phyloP scores from a whole-genome alignment of 345 rosid species.

The Lepidium sativum region DNA sequence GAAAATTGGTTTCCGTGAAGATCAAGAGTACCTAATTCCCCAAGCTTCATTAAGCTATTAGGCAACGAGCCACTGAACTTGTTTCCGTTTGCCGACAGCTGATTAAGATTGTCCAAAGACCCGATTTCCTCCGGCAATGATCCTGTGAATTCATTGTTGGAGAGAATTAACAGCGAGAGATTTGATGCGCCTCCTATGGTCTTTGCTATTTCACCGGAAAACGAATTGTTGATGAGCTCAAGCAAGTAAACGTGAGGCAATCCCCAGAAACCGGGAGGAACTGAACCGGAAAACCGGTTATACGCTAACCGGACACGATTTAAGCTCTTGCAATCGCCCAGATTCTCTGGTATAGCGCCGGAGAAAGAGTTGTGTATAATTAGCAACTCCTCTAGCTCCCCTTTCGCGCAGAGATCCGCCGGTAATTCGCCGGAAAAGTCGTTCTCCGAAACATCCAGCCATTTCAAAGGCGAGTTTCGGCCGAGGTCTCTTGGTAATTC shows the following conservation, averaged over 20 bases:
- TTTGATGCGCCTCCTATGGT: slow-evolving; percentile 54
- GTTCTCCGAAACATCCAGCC: slow-evolving; percentile 74
- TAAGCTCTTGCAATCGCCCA: slow-evolving; percentile 54
- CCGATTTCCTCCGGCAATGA: slow-evolving; percentile 73
- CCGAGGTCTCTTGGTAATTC: slow-evolving; percentile 67
- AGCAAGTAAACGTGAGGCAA: slow-evolving; percentile 70
- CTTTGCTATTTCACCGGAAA: slow-evolving; percentile 60
- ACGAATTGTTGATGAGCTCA: slow-evolving; percentile 52
- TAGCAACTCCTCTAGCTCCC: slow-evolving; percentile 67
- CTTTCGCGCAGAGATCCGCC: slow-evolving; percentile 48
- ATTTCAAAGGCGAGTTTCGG: slow-evolving; percentile 58
- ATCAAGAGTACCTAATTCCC: slow-evolving; percentile 59
- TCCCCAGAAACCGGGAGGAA: slow-evolving; percentile 83
- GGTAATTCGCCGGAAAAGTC: slow-evolving; percentile 61
- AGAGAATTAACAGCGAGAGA: slow-evolving; percentile 53
- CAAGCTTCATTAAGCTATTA: slow-evolving; percentile 46
- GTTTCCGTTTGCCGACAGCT: slow-evolving; percentile 57
- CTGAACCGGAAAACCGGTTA: slow-evolving; percentile 67
- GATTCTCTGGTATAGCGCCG: slow-evolving; percentile 54
- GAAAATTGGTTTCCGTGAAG: slow-evolving; percentile 60
- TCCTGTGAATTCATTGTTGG: slow-evolving; percentile 62
- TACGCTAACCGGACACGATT: slow-evolving; percentile 61
- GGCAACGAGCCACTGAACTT: slow-evolving; percentile 63
- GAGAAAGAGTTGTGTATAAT: slow-evolving; percentile 58
- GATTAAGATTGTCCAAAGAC: slow-evolving; percentile 37